phyloP scores from a whole-genome alignment of 192 early-diverging fungal genomes.

The Oehlia diaphana region DNA sequence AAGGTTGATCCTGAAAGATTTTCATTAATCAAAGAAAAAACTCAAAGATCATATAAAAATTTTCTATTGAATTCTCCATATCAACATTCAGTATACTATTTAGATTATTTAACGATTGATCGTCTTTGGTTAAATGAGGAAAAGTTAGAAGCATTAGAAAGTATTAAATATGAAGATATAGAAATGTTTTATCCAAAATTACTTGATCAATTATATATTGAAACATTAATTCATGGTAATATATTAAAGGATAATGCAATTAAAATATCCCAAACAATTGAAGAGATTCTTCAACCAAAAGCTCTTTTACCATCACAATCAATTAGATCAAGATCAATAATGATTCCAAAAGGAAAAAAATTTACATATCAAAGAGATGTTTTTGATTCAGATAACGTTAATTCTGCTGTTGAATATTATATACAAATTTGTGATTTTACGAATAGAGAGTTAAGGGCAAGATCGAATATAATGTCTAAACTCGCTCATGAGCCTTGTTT shows the following conservation, averaged over 20 bases:
- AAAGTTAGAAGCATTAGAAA: slow-evolving; percentile 71
- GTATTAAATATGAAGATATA: slow-evolving; percentile 74
- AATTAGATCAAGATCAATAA: slow-evolving; percentile 51
- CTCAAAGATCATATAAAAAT: slow-evolving; percentile 73
- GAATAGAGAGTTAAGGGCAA: slow-evolving; percentile 63
- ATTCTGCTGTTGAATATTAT: slow-evolving; percentile 87
- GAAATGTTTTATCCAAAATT: slow-evolving; percentile 74
- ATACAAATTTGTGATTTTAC: slow-evolving; percentile 76
- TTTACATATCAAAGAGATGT: slow-evolving; percentile 57
- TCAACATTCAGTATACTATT: slow-evolving; percentile 77
- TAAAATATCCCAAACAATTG: slow-evolving; percentile 57
- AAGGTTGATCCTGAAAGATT: slow-evolving; percentile 73
- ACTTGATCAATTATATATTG: slow-evolving; percentile 67
- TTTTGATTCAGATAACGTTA: slow-evolving; percentile 78
- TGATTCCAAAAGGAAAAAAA: slow-evolving; percentile 52
- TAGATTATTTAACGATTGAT: slow-evolving; percentile 76
- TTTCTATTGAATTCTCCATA: slow-evolving; percentile 77
- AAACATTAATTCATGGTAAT: slow-evolving; percentile 89
- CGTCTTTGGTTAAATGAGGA: slow-evolving; percentile 79
- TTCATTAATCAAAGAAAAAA: slow-evolving; percentile 76
- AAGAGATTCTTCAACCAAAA: slow-evolving; percentile 57
- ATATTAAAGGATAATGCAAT: slow-evolving; percentile 66
- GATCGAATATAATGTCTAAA: slow-evolving; percentile 74
- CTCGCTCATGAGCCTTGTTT: slow-evolving; percentile 90
- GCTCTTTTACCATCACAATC: slow-evolving; percentile 59